These are phyloP conservation scores for Penicillium sp. DNA, from an alignment of 2,329 filamentous ascomycete genomes.

Conservation along the genomic window DNA sequence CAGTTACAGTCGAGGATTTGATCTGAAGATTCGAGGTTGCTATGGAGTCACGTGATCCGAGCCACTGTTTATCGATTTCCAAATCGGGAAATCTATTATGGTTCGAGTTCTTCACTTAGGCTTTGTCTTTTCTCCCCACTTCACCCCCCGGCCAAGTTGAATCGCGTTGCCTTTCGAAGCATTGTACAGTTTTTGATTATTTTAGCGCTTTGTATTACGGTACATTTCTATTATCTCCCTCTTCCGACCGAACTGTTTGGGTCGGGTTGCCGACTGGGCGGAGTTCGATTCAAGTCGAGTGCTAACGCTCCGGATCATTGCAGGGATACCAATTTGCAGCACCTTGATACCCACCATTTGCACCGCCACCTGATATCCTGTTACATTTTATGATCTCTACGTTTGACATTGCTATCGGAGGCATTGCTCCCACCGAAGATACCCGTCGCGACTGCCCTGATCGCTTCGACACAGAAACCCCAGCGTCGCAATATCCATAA, in stretches of 20 bases:
- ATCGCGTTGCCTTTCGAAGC: conserved; percentile 27
- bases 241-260: conserved; percentile 16
- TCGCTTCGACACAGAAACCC: conserved; percentile 7
- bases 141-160: conserved; percentile 25
- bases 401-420: conserved; percentile 19
- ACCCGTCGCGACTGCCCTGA: conserved; percentile 14
- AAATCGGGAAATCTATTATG: conserved; percentile 39
- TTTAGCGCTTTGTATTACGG: conserved; percentile 38
- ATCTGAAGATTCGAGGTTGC: conserved; percentile 9
- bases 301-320: conserved; percentile 29
- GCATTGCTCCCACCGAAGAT: not conserved
- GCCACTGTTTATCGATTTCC: conserved; percentile 51
- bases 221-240: conserved; percentile 18
- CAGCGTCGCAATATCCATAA: conserved; percentile 32
- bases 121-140: conserved; percentile 26
- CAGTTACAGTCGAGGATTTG: not conserved
- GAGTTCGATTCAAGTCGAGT: conserved; percentile 15
- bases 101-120: conserved; percentile 28
- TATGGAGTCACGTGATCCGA: conserved; percentile 27
- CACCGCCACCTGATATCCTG: conserved; percentile 18
- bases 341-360: conserved; percentile 35
- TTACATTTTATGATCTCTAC: conserved; percentile 26
- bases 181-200: conserved; percentile 35
- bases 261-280: conserved; percentile 25
- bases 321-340: conserved; percentile 37